phyloP scores from a whole-genome alignment of 2,329 filamentous ascomycete species.

The Microdochium trichocladiopsis region DNA sequence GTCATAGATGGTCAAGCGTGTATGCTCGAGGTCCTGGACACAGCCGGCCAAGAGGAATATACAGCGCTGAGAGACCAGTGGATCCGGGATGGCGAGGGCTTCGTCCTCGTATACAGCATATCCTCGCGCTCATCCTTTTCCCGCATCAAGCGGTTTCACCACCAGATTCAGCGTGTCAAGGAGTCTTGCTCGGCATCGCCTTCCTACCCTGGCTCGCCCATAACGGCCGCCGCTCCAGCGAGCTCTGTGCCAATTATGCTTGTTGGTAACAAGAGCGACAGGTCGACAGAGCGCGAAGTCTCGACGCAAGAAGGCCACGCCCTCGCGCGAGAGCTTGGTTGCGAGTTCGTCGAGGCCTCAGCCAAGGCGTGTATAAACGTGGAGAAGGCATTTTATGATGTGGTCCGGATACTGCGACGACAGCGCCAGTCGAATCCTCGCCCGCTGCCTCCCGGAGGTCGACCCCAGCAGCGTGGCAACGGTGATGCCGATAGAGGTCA shows the following conservation, averaged over 20 bases:
- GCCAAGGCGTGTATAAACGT: conserved; percentile 98
- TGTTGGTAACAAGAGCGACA: conserved; percentile 96
- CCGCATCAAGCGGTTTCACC: conserved; percentile 91
- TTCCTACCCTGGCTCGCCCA: conserved; percentile 68
- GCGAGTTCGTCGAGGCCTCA: conserved; percentile 94
- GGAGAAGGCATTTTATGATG: conserved; percentile 97
- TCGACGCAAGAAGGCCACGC: conserved; percentile 94
- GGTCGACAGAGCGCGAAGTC: conserved; percentile 91
- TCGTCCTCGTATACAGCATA: conserved; percentile 97
- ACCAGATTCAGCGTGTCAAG: conserved; percentile 95
- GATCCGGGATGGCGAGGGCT: conserved; percentile 96
- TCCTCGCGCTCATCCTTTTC: conserved; percentile 93
- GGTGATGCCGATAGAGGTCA: conserved; percentile 7
- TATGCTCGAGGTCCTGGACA: conserved; percentile 97
- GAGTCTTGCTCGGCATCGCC: conserved; percentile 76
- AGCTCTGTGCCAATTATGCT: conserved; percentile 90
- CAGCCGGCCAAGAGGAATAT: conserved; percentile 97
- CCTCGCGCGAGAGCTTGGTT: conserved; percentile 83
- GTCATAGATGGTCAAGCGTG: conserved; percentile 93
- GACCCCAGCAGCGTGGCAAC: conserved; percentile 13
- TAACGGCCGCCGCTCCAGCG: conserved; percentile 51
- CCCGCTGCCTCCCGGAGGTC: conserved; percentile 24
- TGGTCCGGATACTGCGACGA: conserved; percentile 81
- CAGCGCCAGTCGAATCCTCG: conserved; percentile 59
- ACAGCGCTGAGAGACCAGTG: conserved; percentile 94